phyloP scores from a whole-genome alignment of 345 rosid genomes.

The Arabis hirsuta region DNA sequence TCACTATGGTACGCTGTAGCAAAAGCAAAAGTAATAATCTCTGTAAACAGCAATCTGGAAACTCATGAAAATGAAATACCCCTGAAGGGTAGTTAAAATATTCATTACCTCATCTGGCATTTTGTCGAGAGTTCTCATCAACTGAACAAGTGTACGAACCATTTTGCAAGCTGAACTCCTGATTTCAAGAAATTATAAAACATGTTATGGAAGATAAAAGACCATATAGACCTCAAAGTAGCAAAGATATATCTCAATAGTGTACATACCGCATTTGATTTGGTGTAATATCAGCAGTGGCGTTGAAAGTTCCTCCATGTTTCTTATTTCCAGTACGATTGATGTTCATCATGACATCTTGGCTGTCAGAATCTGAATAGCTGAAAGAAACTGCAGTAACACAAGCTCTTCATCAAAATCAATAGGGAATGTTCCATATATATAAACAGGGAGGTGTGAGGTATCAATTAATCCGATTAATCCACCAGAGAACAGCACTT shows the following conservation, averaged over 20 bases:
- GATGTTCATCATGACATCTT: constrained; percentile 87
- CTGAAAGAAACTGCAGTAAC: constrained; percentile 83
- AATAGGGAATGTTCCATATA: neutral
- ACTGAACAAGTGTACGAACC: constrained; percentile 88
- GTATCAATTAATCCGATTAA: neutral
- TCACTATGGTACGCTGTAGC: constrained; percentile 87
- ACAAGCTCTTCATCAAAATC: constrained; percentile 31
- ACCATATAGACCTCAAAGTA: neutral
- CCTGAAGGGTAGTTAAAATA: constrained; percentile 6
- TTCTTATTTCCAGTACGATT: constrained; percentile 81
- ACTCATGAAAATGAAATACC: neutral
- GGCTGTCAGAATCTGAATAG: constrained; percentile 74
- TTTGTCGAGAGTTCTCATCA: constrained; percentile 96
- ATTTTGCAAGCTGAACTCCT: constrained; percentile 98
- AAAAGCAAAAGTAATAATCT: constrained; percentile 27
- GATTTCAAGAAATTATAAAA: constrained; percentile 26
- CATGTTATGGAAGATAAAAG: neutral
- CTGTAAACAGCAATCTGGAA: constrained; percentile 26
- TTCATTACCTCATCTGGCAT: constrained; percentile 89
- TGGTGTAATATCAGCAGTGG: constrained; percentile 77
- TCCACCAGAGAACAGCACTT: neutral
- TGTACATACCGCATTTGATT: constrained; percentile 92
- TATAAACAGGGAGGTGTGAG: neutral
- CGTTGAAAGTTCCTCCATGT: constrained; percentile 70
- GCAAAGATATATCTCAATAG: constrained; percentile 3